A percentile compares a stretch with the other conserved stretches of the same genome.
These are phyloP conservation scores for Talaromyces rugulosus DNA, from an alignment of 2,329 filamentous ascomycete genomes.

Conservation along the genomic window DNA sequence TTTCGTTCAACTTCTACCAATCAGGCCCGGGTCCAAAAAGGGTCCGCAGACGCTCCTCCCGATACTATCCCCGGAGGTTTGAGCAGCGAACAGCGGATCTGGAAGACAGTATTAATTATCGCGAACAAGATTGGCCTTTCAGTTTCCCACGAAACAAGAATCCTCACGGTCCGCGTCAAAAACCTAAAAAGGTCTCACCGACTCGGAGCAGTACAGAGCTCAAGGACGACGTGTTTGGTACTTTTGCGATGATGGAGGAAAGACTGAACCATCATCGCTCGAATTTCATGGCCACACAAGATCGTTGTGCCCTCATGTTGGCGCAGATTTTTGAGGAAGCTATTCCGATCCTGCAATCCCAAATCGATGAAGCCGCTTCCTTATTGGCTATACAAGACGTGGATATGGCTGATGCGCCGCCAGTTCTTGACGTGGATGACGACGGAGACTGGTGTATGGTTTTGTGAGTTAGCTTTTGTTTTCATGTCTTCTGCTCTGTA, in stretches of 20 bases:
- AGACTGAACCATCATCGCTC: neutral
- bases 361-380: neutral
- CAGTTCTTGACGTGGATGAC: neutral
- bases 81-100: neutral
- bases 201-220: neutral
- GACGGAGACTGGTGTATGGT: neutral
- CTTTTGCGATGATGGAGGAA: neutral
- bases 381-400: neutral
- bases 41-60: neutral
- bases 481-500: neutral
- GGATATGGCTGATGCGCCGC: neutral
- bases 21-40: neutral
- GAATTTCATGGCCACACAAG: neutral
- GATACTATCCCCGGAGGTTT: neutral
- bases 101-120: neutral
- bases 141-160: neutral
- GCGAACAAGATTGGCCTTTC: neutral
- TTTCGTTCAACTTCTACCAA: neutral
- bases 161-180: neutral
- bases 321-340: neutral
- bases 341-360: neutral
- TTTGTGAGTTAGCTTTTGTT: neutral
- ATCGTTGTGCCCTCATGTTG: neutral
- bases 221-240: neutral
- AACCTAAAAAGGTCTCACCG: neutral